Base-by-base conservation (phyloP, 1,284 basidiomycete genomes). In the Exsudoporus floridanus region DNA sequence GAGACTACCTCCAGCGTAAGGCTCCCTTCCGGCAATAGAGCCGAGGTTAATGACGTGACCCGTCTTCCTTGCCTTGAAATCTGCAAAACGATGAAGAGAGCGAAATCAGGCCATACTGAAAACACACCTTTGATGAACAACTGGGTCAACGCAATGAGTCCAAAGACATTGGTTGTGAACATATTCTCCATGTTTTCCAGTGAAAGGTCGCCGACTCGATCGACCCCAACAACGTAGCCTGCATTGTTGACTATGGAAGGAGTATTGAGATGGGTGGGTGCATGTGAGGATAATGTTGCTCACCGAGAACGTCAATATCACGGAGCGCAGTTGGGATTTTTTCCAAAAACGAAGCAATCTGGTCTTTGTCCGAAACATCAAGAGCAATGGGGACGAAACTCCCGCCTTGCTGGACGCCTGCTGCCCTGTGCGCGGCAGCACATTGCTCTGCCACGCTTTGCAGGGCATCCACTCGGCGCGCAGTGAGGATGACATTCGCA, bases 1-100 rank as follows among this genome's bases (percentile, higher is more conserved):
- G 56, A 90, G 84, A 60, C 82, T 79, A 19, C 94, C 95, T 21
- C 93, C 94, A 13, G 85, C 84, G 66, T 99, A 99, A 0, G 96
- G 73, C 67, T 99, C 96, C 16, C 86, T 78, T 37, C 96, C 94
- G 39, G 92, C 94, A 53, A 99, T 84, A 13, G 92, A 95, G 6
- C 97, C 95, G 53, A 99, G 77, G 73, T 97, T 96, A 75, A 99
- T 97, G 60, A 99, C 78, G 73, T 98, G 95, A 0, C 97, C 97
- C 0, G 84, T 74, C 60, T 90, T 84, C 64, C 85, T 88, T 56
- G 80, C 81, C 74, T 94, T 98, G 82, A 99, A 98, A 59, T 93
- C 93, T 88, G 63, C 41, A 46, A 34, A 43, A 37, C 25, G 21
- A 40, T 51, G 33, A 53, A 34, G 21, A 45, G 21, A 36, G 37